Base-by-base conservation (phyloP, 306 rosid species). In the Vigna hirtella region DNA sequence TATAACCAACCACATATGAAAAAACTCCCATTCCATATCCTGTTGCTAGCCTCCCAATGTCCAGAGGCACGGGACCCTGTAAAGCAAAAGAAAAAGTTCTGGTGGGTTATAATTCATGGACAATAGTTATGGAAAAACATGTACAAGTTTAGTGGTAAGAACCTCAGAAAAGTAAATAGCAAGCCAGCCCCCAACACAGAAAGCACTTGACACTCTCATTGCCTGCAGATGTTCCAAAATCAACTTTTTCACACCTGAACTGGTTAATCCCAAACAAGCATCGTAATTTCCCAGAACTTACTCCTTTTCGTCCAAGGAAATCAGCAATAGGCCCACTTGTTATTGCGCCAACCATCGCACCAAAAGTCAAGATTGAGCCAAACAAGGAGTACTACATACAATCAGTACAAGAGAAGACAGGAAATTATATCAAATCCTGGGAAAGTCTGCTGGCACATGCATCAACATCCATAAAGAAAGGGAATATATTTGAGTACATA, bases 21-120 rank as follows among this genome's bases (percentile, higher is more conserved):
- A 88, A 95, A 40, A 93, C 87, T 79, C 98, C 98, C 98, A 95
- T 95, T 86, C 97, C 98, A 76, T 89, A 95, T 83, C 98, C 98
- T n/a, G 96, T 95, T 74, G 92, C 91, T 75, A 92, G 84, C 86
- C 98, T 91, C 72, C 96, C 98, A 82, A 89, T 82, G 86, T 90
- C 90, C 91, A 94, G 83, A 83, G 88, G 66, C 77, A 80, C 79
- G 49, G 89, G 80, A 4, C 87, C 91, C 98, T 94, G 58, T 40
- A 72, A 24, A 50, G 76, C 79, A 80, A 43, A 38, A 36, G 38
- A 74, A 30, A 30, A 30, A 78, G 58, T 14, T 70, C 30, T 78
- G 70, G 30, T 71, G 76, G 68, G 38, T 30, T 76, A 30, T 76
- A n/a, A 63, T 32, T 56, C 50, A 9, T 68, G 77, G 77, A 51